Evolutionary conservation across 495 filamentous ascomycete species (phyloP).

Genomic region (Aspergillus conjunctus): DNA sequence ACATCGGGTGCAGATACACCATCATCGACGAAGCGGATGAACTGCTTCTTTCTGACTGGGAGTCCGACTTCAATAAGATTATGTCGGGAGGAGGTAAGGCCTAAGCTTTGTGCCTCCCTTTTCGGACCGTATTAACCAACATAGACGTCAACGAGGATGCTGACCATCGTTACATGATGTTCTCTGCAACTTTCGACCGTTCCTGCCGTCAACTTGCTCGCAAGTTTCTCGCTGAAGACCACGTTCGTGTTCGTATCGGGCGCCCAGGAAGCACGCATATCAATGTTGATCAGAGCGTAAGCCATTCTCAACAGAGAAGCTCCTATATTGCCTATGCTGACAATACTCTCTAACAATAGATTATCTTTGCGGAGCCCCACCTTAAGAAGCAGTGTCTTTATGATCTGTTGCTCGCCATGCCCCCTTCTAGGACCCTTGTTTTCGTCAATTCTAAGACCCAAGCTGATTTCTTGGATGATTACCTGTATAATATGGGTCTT

Average conservation of each 20-base stretch:
- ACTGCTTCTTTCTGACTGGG: conserved; percentile 77
- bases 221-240: conserved; percentile 67
- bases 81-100: conserved; percentile 71
- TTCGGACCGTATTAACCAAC: conserved; percentile 18
- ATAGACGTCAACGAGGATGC: conserved; percentile 73
- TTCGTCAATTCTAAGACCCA: conserved; percentile 81
- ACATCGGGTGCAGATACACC: conserved; percentile 57
- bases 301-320: neutral
- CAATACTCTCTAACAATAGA: conserved; percentile 25
- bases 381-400: conserved; percentile 70
- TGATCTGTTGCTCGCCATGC: conserved; percentile 68
- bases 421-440: conserved; percentile 79
- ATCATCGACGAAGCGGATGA: conserved; percentile 97
- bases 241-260: conserved; percentile 80
- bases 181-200: conserved; percentile 90
- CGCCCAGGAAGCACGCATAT: conserved; percentile 76
- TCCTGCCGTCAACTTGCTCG: conserved; percentile 72
- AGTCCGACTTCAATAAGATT: conserved; percentile 66
- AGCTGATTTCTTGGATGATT: conserved; percentile 85
- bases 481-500: conserved; percentile 72
- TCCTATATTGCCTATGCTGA: neutral
- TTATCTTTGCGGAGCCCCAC: conserved; percentile 62
- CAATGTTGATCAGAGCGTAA: conserved; percentile 73
- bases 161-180: conserved; percentile 85
- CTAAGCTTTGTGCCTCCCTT: conserved; percentile 29